Conservation (phyloP, 805 yeast genomes). For the Tetrapisispora namnaoensis region DNA sequence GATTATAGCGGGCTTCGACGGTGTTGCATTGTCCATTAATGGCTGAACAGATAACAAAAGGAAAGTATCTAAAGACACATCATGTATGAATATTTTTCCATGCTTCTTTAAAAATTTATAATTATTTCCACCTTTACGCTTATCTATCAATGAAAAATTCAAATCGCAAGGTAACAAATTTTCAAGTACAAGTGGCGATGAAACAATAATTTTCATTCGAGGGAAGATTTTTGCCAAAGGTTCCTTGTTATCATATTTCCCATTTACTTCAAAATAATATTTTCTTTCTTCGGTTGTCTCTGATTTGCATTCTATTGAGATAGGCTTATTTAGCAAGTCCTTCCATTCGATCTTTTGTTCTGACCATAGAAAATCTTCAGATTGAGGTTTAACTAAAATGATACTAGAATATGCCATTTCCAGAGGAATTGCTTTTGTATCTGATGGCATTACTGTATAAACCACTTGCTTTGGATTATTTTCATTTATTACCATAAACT, state of each 20-base stretch:
- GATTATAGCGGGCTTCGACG: conserved; percentile 31
- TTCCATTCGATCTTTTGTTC: conserved; percentile 56
- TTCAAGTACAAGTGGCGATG: conserved; percentile 80
- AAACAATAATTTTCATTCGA: conserved; percentile 62
- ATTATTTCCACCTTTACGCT: conserved; percentile 59
- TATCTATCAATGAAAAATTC: conserved; percentile 66
- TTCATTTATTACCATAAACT: conserved; percentile 29
- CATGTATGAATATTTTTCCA: conserved; percentile 63
- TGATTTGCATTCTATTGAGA: conserved; percentile 53
- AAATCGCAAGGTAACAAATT: conserved; percentile 80
- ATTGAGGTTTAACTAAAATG: conserved; percentile 54
- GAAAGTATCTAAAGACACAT: conserved; percentile 62
- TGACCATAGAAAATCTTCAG: conserved; percentile 60
- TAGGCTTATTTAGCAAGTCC: conserved; percentile 38
- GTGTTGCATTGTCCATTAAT: conserved; percentile 30
- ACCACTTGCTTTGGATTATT: conserved; percentile 24
- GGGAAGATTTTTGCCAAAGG: conserved; percentile 73
- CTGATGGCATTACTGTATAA: conserved; percentile 44
- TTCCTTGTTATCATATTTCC: conserved; percentile 52
- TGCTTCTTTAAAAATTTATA: conserved; percentile 54
- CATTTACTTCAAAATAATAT: conserved; percentile 66
- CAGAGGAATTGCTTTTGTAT: conserved; percentile 62
- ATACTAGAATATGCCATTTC: conserved; percentile 49
- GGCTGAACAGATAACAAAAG: conserved; percentile 64
- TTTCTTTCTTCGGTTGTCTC: conserved; percentile 32